Evolutionary conservation across 805 yeast genomes (phyloP), one percentile per base, ranked within the genome.

Genomic region (Helenozyma rhizophorensis): DNA sequence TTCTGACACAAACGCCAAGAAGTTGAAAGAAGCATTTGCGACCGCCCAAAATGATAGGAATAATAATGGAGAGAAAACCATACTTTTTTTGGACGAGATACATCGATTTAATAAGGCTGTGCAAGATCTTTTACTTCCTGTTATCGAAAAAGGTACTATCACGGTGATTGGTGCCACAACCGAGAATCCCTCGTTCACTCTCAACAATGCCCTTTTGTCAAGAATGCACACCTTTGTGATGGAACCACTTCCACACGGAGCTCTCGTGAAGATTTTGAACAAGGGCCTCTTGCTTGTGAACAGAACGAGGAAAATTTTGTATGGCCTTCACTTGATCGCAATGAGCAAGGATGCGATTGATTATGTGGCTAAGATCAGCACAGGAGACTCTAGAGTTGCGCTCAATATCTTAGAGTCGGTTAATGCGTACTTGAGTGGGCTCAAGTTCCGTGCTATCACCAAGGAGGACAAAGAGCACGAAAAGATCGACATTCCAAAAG

Each of bases 351-450:
- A 72, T 3, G 75, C 84, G 0, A 60, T 83, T 24, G 78, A 76
- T 24, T 80, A 85, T 51, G 62, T 90, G 4, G 81, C 86, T 4
- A 77, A 75, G 27, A 60, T 88, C 7, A 73, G 95, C 0, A 80
- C 82, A 43, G 99, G 98, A 2, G 97, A 93, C 54, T 87, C 95
- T 0, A 65, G 98, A 32, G 74, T 80, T 14, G 93, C 95, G 0
- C 61, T 93, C 17, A 88, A 89, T 42, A 60, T 87, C 27, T 53
- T 93, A 24, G 98, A 90, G 50, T 67, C 88, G 29, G 57, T 80
- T 9, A 80, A 80, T 47, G 75, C 82, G 0, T 73, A 73, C 53
- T 60, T 71, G 30, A 44, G 70, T 25, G 48, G 65, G 30, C 32
- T 55, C 29, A 36, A 62, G 34, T 51, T 44, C 51, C 27, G 36